Evolutionary conservation across 306 rosid species (phyloP).

Genomic region (Vicia faba): DNA sequence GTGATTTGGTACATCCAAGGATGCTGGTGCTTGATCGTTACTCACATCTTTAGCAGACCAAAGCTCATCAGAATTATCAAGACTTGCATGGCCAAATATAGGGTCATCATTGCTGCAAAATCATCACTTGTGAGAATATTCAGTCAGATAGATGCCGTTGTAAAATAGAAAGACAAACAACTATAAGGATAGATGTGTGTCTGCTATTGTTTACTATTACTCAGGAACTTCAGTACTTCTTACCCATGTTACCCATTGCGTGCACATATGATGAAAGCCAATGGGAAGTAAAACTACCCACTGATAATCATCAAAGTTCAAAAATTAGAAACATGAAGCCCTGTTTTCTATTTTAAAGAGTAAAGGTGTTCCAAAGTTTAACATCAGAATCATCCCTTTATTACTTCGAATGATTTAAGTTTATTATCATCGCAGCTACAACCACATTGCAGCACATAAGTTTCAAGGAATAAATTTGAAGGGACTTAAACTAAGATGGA

Average conservation of each 20-base stretch:
- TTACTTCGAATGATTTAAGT: conserved; percentile 10
- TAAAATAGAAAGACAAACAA: conserved; percentile 18
- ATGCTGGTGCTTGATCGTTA: conserved; percentile 44
- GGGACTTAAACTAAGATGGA: conserved; percentile 27
- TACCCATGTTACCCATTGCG: conserved; percentile 28
- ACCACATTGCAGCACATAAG: conserved; percentile 6
- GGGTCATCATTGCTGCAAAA: conserved; percentile 88
- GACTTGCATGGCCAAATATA: conserved; percentile 62
- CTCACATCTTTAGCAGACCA: conserved; percentile 74
- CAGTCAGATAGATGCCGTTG: conserved; percentile 49
- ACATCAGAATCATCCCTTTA: conserved; percentile 10
- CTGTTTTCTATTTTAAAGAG: conserved; percentile 9
- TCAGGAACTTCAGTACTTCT: conserved; percentile 18
- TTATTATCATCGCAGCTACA: not conserved
- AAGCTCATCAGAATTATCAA: conserved; percentile 63
- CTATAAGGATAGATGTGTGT: conserved; percentile 2
- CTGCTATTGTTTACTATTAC: conserved; percentile 23
- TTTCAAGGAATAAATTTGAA: conserved; percentile 16
- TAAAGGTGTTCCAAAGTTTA: conserved; percentile 1
- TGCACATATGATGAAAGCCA: conserved; percentile 12
- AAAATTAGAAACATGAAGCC: conserved; percentile 7
- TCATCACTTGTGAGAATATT: conserved; percentile 72
- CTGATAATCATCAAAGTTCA: not conserved
- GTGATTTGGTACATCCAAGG: conserved; percentile 45
- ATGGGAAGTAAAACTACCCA: conserved; percentile 26